Evolutionary conservation across 2,329 filamentous ascomycete genomes (phyloP), one percentile per base, ranked within the genome.

Genomic region (Kalmusia sp.): DNA sequence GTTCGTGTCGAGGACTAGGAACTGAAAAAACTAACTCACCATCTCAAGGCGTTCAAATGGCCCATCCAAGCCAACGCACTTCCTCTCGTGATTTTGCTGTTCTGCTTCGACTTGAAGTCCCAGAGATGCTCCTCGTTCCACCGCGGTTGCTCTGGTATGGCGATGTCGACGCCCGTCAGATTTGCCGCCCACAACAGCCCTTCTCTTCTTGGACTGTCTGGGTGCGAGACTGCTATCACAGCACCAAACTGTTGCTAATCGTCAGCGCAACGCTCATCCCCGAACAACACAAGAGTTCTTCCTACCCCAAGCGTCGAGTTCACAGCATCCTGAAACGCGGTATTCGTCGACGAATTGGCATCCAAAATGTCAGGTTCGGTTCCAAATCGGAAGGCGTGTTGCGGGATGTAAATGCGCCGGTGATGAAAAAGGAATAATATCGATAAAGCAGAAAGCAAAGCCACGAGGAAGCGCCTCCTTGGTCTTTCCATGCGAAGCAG

Each of bases 11-110:
- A n/a, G n/a, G n/a, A n/a, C n/a, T n/a, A n/a, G n/a, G n/a, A n/a
- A n/a, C n/a, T n/a, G n/a, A 14, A 11, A 30, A 2, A 15, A 6
- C 22, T 43, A 14, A 52, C 57, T 34, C 58, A 70, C 69, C 67
- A 71, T 52, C 56, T 65, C 39, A 78, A 52, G 3, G 69, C 72
- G 49, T 73, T 68, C 34, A 76, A 59, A 58, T 78, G 76, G 19
- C 74, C 74, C 47, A 77, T 59, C 76, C 76, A 77, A 12, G 76
- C 76, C 52, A 75, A 40, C 1, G 72, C 72, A 34, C 69, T 74
- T 7, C 75, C 76, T 28, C 58, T 66, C n/a, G 58, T 67, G 15
- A 77, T 69, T 1, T 34, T 62, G 15, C 66, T 74, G 5, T 52
- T 45, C 14, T 68, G 55, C 2, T 59, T 57, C 3, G 64, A 56